Base-by-base conservation (phyloP, 1,284 basidiomycete species). In the Moniliophthora roreri region DNA sequence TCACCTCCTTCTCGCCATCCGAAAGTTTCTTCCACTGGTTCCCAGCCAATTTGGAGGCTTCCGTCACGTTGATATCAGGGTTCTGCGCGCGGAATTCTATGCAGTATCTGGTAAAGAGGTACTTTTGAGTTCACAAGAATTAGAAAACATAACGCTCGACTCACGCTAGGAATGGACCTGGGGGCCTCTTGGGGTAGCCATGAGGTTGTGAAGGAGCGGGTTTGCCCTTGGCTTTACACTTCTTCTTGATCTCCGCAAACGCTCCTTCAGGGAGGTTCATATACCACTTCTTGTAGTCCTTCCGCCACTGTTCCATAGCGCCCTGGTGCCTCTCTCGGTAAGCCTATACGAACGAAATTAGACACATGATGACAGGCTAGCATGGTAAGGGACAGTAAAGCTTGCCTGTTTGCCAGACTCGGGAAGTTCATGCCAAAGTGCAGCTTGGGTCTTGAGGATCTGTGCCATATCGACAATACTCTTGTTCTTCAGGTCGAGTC, bases 211-310 rank as follows among this genome's bases (percentile, higher is more conserved):
- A 4, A 32, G 28, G 5, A 46, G 13, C n/a, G 8, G 28, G 10
- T 15, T 4, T 15, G 3, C 18, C 15, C 24, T 46, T 45, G 10
- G 23, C 28, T 24, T 32, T 28, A 13, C 18, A 2, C 1, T 28
- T 23, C 24, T 4, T 32, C 24, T 32, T 32, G n/a, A 26, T 28
- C n/a, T 11, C 44, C 24, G 24, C 16, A 4, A 46, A n/a, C 9
- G 24, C 24, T n/a, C 28, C 44, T 15, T 10, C 13, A 24, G 44
- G 24, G 24, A 46, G 16, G 3, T 28, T 13, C 24, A 28, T 24
- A 32, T 46, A 46, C 44, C 44, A 46, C 28, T 26, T n/a, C 16
- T 26, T 24, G 28, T 46, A 46, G n/a, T 32, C 24, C 24, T 46
- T 26, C 7, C n/a, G 9, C 23, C 24, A 46, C 2, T 28, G 24